Evolutionary conservation across 768 basidiomycete species (phyloP).

Genomic region (Boletus pseudo-olivaceus): DNA sequence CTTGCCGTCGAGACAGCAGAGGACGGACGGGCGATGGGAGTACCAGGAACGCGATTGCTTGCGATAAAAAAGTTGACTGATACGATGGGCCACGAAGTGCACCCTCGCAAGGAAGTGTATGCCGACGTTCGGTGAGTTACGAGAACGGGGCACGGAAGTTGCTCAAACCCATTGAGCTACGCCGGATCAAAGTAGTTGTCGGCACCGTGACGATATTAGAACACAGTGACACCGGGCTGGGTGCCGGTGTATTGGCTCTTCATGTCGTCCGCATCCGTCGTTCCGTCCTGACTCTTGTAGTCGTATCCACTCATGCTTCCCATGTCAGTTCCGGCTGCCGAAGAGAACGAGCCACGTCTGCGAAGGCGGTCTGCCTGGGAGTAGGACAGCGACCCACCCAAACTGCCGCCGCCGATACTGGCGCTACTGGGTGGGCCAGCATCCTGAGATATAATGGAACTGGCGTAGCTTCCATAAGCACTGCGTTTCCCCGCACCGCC

Average conservation of each 20-base stretch:
- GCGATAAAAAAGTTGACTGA: constrained; percentile 14
- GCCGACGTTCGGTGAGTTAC: constrained; percentile 5
- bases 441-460: constrained; percentile 92
- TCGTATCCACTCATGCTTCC: constrained; percentile 75
- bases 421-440: constrained; percentile 57
- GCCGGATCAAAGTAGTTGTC: constrained; percentile 3
- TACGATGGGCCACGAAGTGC: constrained; percentile 5
- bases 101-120: constrained; percentile 7
- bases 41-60: constrained; percentile 10
- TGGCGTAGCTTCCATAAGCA: constrained; percentile 77
- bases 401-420: constrained; percentile 54
- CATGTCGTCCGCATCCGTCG: constrained; percentile 77
- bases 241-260: constrained; percentile 86
- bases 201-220: constrained; percentile 39
- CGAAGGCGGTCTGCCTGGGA: constrained; percentile 89
- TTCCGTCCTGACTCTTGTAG: constrained; percentile 90
- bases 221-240: constrained; percentile 82
- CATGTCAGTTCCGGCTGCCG: constrained; percentile 70
- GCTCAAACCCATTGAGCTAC: constrained; percentile 16
- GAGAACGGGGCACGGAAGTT: constrained; percentile 1
- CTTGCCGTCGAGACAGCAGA: constrained; percentile 1
- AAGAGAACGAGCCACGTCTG: constrained; percentile 73
- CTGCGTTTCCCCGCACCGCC: constrained; percentile 69
- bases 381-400: constrained; percentile 64
- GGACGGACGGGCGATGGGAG: background rate